Base-by-base conservation (phyloP, 176 grass and related monocot genomes). In the Dendrocalamus sinicus region DNA sequence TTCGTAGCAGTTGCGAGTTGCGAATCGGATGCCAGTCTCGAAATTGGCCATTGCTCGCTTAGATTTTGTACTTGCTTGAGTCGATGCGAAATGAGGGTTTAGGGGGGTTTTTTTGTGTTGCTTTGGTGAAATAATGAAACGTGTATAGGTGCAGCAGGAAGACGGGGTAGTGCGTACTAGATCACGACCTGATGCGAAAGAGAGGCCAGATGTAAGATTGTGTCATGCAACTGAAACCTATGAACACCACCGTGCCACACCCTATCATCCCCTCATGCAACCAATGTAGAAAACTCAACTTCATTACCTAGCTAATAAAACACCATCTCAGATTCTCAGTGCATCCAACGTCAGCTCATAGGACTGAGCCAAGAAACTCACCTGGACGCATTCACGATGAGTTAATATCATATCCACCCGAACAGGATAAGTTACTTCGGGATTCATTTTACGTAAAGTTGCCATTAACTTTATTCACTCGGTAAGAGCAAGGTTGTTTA, bases 41-140 rank as follows among this genome's bases (percentile, higher is more conserved):
- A 52, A 30, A 53, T 40, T 53, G 3, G 4, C 43, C 68, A 22
- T 40, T 23, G 10, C 47, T 24, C 9, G 52, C 24, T 23, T 26
- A 4, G 41, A 54, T 15, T 57, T 19, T 39, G 3, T 17, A 8
- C 40, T 6, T 64, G 43, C 37, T 24, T 3, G 6, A 39, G 0
- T 86, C 3, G 46, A 20, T 78, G 55, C 66, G 2, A 67, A 83
- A 37, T 65, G 65, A 86, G 40, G 73, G 47, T 86, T 78, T 78
- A 67, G 47, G 72, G 2, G 46, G 4, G 0, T 45, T 5, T 23
- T 41, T 67, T 75, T 20, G 30, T 48, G 0, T 51, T 58, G 22
- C 20, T 61, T 35, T n/a, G 40, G 66, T 8, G 30, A 65, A 77
- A 82, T 19, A 2, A 48, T 55, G 8, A 12, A 64, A 32, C 15